Percentiles rank a stretch among this genome's conserved stretches.
These are phyloP conservation scores for Quercus alba DNA, from an alignment of 306 rosid genomes.

Conservation along the genomic window DNA sequence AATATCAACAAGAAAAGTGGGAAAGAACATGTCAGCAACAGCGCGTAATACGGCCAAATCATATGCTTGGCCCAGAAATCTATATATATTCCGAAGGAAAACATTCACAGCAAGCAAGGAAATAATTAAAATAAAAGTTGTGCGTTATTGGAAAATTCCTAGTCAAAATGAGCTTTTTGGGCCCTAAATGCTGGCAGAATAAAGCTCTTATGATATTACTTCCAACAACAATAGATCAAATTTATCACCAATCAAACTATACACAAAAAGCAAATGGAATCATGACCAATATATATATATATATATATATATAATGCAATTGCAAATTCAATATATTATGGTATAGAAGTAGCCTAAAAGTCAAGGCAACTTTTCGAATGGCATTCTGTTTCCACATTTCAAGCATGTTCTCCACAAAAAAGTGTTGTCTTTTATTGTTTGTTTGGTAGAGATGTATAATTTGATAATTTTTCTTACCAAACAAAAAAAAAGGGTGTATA, in stretches of 20 bases:
- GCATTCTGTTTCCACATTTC: slow-evolving; percentile 33
- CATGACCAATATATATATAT: slow-evolving; percentile 19
- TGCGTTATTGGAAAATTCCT: not conserved
- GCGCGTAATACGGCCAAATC: slow-evolving; percentile 32
- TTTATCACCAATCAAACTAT: slow-evolving; percentile 25
- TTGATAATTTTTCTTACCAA: too few relatives aligned
- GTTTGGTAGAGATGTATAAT: not conserved
- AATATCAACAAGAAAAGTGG: slow-evolving; percentile 19
- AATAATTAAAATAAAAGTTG: slow-evolving; percentile 1
- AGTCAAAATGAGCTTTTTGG: slow-evolving; percentile 44
- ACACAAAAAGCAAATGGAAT: slow-evolving; percentile 33
- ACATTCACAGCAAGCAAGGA: slow-evolving; percentile 5
- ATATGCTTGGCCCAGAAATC: slow-evolving; percentile 40
- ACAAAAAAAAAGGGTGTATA: not conserved
- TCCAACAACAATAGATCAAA: slow-evolving; percentile 41
- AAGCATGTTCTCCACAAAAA: slow-evolving; percentile 21
- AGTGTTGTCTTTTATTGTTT: slow-evolving; percentile 11
- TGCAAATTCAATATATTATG: slow-evolving; percentile 18
- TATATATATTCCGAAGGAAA: slow-evolving; percentile 26
- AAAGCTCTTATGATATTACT: slow-evolving; percentile 32
- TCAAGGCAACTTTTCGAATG: slow-evolving; percentile 34
- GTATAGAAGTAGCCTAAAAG: slow-evolving; percentile 15
- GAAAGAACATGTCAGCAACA: slow-evolving; percentile 19
- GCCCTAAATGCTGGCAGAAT: slow-evolving; percentile 40
- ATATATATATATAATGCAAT: not conserved